Base-by-base conservation (phyloP, 768 basidiomycete genomes). In the Lactifluus echinatus region DNA sequence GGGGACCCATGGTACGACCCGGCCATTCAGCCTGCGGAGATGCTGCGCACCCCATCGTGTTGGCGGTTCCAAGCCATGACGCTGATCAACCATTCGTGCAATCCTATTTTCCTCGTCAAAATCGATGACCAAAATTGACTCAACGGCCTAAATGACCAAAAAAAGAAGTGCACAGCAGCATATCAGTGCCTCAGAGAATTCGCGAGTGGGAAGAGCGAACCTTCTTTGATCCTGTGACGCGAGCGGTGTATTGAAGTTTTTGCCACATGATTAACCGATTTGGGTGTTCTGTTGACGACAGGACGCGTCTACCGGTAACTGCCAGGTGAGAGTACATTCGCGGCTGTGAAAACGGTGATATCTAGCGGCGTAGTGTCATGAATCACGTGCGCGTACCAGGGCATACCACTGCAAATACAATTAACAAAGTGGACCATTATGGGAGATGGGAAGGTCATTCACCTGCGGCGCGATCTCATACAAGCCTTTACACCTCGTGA, bases 81-180 rank as follows among this genome's bases (percentile, higher is more conserved):
- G 82, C 63, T 81, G 77, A 58, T 86, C 82, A 34, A 78, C 72
- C 56, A 87, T 67, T 31, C 73, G 73, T 4, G 76, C 68, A 49
- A 87, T 84, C 70, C 76, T 82, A 56, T 82, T 77, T 47, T 83
- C 69, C 3, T 83, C 82, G 65, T 87, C 83, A 52, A 87, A 68
- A 58, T 86, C 83, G 5, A 86, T 78, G 8, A 77, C 66, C 21
- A 87, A 72, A 34, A 87, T 75, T 1, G 85, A 87, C 31, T 31
- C 31, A 10, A 31, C 31, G 31, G 72, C 65, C 85, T 87, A 10
- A 10, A 4, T 5, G 31, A 31, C 31, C 31, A 31, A 31, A 31
- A 10, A 31, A 5, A 4, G 5, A 10, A 88, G 68, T n/a, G 61
- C 50, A 23, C 14, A 42, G 31, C 17, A 42, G 28, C 14, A 12